Percentiles rank a stretch among this genome's conserved stretches.
These are phyloP conservation scores for Neopestalotiopsis clavispora DNA, from an alignment of 2,329 filamentous ascomycete genomes.

Conservation along the genomic window DNA sequence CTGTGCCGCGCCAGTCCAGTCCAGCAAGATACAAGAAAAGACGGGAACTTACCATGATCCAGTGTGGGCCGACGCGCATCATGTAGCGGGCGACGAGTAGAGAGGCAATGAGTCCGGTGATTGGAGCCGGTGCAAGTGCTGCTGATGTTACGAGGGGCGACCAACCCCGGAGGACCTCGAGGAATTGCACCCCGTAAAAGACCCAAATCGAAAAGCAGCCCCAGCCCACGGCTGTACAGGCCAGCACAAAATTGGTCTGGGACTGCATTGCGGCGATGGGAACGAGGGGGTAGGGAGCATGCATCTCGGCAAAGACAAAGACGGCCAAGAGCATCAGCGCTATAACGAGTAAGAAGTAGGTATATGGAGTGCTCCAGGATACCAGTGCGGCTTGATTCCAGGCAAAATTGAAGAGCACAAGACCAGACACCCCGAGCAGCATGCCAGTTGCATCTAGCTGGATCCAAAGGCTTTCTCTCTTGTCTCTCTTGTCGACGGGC, in stretches of 20 bases:
- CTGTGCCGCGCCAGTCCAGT: too few relatives aligned
- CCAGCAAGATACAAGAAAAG: too few relatives aligned
- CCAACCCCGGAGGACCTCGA: constrained; percentile 42
- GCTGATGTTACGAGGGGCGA: constrained; percentile 43
- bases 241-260: constrained; percentile 54
- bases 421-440: constrained; percentile 51
- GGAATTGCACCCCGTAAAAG: constrained; percentile 48
- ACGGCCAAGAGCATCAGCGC: constrained; percentile 52
- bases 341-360: constrained; percentile 54
- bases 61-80: constrained; percentile 35
- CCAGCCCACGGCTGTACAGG: constrained; percentile 53
- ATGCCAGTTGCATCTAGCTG: constrained; percentile 35
- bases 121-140: constrained; percentile 42
- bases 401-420: constrained; percentile 62
- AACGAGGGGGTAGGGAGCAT: constrained; percentile 53
- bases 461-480: constrained; percentile 26
- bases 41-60: constrained; percentile 29
- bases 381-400: constrained; percentile 63
- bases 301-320: constrained; percentile 59
- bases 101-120: constrained; percentile 41
- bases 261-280: constrained; percentile 53
- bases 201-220: constrained; percentile 50
- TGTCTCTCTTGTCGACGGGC: constrained; percentile 23
- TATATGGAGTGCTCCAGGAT: constrained; percentile 57
- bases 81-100: constrained; percentile 34